Evolutionary conservation across 1,139 yeast genomes (phyloP).

Genomic region (Blastobotrys serpentis): DNA sequence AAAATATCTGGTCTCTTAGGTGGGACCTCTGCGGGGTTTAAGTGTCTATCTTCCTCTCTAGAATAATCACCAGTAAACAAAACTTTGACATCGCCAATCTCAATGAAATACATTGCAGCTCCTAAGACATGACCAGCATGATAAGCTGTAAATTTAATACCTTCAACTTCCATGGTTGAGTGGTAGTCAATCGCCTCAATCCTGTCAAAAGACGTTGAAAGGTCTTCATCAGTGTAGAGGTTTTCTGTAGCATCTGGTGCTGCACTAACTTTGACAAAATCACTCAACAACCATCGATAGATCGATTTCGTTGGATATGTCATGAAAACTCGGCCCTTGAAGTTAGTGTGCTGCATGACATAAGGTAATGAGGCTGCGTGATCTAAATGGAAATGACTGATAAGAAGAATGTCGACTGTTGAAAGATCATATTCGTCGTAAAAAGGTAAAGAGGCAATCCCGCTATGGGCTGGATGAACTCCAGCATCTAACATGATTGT

Average conservation of each 20-base stretch:
- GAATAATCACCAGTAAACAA: conserved; percentile 96
- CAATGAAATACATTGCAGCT: conserved; percentile 96
- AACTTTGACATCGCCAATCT: conserved; percentile 86
- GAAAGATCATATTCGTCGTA: conserved; percentile 92
- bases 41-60: conserved; percentile 91
- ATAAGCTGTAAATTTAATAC: conserved; percentile 92
- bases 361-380: conserved; percentile 98
- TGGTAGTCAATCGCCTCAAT: conserved; percentile 95
- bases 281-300: conserved; percentile 90
- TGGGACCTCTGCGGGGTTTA: conserved; percentile 94
- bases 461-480: conserved; percentile 92
- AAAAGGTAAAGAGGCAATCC: conserved; percentile 87
- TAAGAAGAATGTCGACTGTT: conserved; percentile 78
- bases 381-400: conserved; percentile 94
- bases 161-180: conserved; percentile 90
- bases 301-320: conserved; percentile 99
- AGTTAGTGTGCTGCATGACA: conserved; percentile 95
- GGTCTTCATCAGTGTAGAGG: conserved; percentile 86
- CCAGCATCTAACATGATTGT: conserved; percentile 99
- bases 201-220: conserved; percentile 79
- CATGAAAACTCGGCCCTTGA: conserved; percentile 95
- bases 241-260: conserved; percentile 45
- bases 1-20: conserved; percentile 83
- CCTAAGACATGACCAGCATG: conserved; percentile 99
- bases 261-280: conserved; percentile 85